phyloP scores from a whole-genome alignment of 306 rosid genomes.

The apple (Malus domestica) region DNA sequence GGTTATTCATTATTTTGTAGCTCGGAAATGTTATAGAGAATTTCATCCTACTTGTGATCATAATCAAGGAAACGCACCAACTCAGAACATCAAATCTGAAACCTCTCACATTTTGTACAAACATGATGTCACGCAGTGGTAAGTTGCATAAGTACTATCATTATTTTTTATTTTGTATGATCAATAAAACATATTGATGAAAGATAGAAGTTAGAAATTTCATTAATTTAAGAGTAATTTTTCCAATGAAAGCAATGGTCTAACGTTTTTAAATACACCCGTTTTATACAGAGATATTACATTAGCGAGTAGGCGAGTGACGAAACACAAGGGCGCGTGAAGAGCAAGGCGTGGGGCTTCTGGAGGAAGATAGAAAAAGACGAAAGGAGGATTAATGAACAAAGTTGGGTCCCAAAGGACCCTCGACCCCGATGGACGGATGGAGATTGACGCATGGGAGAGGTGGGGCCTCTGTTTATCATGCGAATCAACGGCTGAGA shows the following conservation, averaged over 20 bases:
- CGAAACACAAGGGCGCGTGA: background rate
- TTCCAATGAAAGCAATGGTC: background rate
- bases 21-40: too few species aligned
- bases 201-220: background rate
- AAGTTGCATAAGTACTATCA: background rate
- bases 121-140: background rate
- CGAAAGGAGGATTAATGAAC: background rate
- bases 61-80: accelerated
- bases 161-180: background rate
- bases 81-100: too few species aligned
- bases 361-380: background rate
- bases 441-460: background rate
- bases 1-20: too few species aligned
- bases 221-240: background rate
- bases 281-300: background rate
- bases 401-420: background rate
- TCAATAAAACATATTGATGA: too few species aligned
- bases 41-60: too few species aligned
- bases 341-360: background rate
- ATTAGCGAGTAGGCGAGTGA: background rate
- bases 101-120: background rate
- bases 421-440: background rate
- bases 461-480: background rate
- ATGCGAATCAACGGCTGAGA: conserved; percentile 9
- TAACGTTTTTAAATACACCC: background rate